These are phyloP conservation scores for Trichoderma breve DNA, from an alignment of 2,329 filamentous ascomycete genomes.

Conservation along the genomic window DNA sequence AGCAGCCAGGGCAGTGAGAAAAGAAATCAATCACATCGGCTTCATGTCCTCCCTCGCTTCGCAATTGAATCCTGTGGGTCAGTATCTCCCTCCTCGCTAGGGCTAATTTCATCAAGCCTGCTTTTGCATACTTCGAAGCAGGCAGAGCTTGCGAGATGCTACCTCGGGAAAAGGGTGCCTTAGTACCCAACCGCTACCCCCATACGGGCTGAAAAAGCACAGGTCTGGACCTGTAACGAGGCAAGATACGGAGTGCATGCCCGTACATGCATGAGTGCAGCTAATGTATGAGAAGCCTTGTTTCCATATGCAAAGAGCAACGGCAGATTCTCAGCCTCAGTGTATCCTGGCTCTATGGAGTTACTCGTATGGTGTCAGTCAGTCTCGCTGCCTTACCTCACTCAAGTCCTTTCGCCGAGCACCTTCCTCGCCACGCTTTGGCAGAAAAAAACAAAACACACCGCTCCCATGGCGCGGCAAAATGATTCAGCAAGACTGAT, in stretches of 20 bases:
- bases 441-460: not conserved
- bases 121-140: not conserved
- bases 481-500: not conserved
- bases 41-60: not conserved
- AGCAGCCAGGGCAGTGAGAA: not conserved
- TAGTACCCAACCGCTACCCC: slow-evolving; percentile 1
- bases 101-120: not conserved
- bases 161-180: not conserved
- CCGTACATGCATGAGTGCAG: not conserved
- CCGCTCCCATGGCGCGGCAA: not conserved
- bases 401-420: not conserved
- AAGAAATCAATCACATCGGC: not conserved
- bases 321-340: not conserved
- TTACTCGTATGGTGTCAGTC: not conserved
- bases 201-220: not conserved
- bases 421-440: not conserved
- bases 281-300: slow-evolving; percentile 1
- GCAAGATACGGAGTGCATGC: not conserved
- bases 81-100: not conserved
- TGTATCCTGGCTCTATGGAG: not conserved
- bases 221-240: not conserved
- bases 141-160: not conserved
- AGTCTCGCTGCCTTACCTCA: not conserved
- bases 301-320: not conserved
- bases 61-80: not conserved